Conservation (phyloP, 805 yeast genomes). For the Suhomyces vadensis region DNA sequence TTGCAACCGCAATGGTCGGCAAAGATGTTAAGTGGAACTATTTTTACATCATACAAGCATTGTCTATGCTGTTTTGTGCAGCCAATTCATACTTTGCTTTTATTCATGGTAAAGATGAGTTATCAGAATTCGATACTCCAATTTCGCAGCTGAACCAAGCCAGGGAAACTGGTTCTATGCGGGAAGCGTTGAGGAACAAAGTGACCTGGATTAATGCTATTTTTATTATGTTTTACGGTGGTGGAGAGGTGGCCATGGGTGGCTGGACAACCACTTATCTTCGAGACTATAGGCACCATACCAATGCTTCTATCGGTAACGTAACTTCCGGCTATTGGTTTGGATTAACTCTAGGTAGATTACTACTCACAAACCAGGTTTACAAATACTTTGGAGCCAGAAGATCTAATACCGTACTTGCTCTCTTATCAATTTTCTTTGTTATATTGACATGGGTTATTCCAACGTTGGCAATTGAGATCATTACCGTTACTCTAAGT, state of each 20-base stretch:
- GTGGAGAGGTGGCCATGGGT: slow-evolving; percentile 23
- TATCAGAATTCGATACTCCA: slow-evolving; percentile 7
- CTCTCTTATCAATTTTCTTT: slow-evolving; percentile 13
- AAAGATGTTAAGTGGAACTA: slow-evolving; percentile 19
- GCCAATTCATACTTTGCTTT: slow-evolving; percentile 13
- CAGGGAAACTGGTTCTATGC: slow-evolving; percentile 9
- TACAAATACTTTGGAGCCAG: slow-evolving; percentile 20
- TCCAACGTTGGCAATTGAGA: slow-evolving; percentile 14
- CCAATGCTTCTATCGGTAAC: slow-evolving; percentile 18
- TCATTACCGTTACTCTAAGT: slow-evolving; percentile 19
- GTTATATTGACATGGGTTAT: slow-evolving; percentile 20
- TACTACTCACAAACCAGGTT: slow-evolving; percentile 18
- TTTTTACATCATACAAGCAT: slow-evolving; percentile 19
- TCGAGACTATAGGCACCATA: slow-evolving; percentile 21
- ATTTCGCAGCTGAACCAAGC: not conserved
- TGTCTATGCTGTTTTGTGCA: slow-evolving; percentile 14
- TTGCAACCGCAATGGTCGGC: slow-evolving; percentile 21
- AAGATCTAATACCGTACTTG: slow-evolving; percentile 15
- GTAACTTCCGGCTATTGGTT: slow-evolving; percentile 27
- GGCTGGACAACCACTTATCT: slow-evolving; percentile 28
- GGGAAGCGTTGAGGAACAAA: slow-evolving; percentile 16
- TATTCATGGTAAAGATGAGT: slow-evolving; percentile 17
- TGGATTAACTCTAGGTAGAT: slow-evolving; percentile 25
- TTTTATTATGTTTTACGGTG: slow-evolving; percentile 23
- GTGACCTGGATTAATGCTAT: slow-evolving; percentile 22